These are phyloP conservation scores for Phytophthora sp. DNA, from an alignment of 352 stramenopile genomes.

Conservation along the genomic window DNA sequence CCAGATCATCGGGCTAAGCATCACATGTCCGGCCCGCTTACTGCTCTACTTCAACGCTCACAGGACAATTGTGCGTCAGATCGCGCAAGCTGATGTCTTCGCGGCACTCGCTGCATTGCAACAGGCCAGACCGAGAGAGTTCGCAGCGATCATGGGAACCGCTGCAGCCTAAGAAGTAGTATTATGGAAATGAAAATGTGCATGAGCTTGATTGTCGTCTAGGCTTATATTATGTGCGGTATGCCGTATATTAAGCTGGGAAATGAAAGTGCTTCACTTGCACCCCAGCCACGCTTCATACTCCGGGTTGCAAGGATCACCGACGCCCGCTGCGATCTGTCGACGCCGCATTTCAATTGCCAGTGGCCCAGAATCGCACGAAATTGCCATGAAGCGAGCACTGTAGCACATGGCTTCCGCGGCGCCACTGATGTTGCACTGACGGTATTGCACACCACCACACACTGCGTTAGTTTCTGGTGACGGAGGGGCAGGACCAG, in stretches of 20 bases:
- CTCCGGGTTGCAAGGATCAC: neutral
- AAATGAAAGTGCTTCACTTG: too few relatives aligned
- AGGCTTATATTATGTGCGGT: too few relatives aligned
- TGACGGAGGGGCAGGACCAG: neutral
- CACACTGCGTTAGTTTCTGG: neutral
- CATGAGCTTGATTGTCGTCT: too few relatives aligned
- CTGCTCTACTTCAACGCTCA: constrained; percentile 27
- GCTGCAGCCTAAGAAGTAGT: neutral
- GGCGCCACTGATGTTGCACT: neutral
- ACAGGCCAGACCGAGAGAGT: constrained; percentile 22
- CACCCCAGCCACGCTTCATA: neutral
- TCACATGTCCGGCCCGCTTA: constrained; percentile 21
- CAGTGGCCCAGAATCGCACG: neutral
- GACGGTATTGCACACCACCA: neutral
- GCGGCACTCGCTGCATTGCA: constrained; percentile 15
- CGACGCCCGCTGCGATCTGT: neutral
- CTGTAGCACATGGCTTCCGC: neutral
- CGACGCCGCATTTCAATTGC: constrained; percentile 2
- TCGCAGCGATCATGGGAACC: constrained; percentile 27
- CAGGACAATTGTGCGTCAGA: constrained; percentile 12
- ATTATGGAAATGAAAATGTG: neutral
- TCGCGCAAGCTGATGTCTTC: constrained; percentile 21
- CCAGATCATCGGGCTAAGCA: constrained; percentile 25
- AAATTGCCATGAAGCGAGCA: neutral
- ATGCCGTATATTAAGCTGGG: too few relatives aligned